phyloP scores from a whole-genome alignment of 2,329 filamentous ascomycete genomes.

The Colletotrichum caudatum region DNA sequence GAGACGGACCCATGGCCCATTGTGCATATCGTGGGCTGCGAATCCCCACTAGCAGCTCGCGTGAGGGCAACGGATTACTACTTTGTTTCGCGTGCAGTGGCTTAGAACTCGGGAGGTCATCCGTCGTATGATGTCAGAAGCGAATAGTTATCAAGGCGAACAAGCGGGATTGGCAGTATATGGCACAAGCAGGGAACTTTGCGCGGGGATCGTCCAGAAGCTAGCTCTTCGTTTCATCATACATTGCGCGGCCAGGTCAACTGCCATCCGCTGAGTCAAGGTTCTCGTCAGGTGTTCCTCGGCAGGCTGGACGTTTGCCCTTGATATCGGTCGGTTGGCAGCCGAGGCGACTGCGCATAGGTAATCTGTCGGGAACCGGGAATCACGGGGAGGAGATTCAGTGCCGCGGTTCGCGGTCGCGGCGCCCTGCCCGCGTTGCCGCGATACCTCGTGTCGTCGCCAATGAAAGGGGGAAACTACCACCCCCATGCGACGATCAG shows the following conservation, averaged over 20 bases:
- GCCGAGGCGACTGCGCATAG: not conserved
- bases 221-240: not conserved
- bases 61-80: not conserved
- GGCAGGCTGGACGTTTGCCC: not conserved
- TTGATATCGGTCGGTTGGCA: not conserved
- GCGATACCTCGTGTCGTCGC: conserved; percentile 11
- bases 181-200: not conserved
- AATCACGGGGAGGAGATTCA: not conserved
- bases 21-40: not conserved
- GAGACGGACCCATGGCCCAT: not conserved
- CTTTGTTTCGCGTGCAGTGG: not conserved
- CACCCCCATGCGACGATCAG: conserved; percentile 35
- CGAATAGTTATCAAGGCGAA: not conserved
- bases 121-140: too few species aligned
- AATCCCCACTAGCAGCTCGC: not conserved
- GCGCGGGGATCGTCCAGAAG: not conserved
- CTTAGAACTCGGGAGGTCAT: not conserved
- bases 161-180: too few species aligned
- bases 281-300: not conserved
- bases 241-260: not conserved
- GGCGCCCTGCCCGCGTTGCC: not conserved
- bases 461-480: conserved; percentile 7
- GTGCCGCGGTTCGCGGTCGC: conserved; percentile 11
- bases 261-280: not conserved
- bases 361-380: too few species aligned